Conservation (phyloP, 176 grass and related monocot species). For the Carex kokanica region DNA sequence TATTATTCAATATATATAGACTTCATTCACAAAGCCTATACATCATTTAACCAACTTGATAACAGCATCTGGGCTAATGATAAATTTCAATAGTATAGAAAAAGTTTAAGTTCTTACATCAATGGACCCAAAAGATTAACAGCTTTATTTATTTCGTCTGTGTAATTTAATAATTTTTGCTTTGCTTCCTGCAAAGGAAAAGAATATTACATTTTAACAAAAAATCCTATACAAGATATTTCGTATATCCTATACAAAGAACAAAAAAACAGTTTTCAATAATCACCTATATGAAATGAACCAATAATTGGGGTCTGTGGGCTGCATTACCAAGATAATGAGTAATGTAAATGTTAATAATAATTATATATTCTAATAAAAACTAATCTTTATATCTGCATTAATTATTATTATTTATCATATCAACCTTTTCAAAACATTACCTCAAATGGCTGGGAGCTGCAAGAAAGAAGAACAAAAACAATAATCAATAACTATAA, state of each 20-base stretch:
- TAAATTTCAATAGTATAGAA: too few species aligned
- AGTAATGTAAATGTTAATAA: neutral
- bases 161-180: neutral
- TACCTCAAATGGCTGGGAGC: conserved; percentile 8
- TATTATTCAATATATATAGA: neutral
- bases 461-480: neutral
- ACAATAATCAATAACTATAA: neutral
- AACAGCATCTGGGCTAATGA: neutral
- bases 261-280: neutral
- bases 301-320: neutral
- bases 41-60: neutral
- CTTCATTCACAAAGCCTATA: neutral
- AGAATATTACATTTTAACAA: neutral
- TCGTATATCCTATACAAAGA: neutral
- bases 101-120: neutral
- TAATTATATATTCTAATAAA: neutral
- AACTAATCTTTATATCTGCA: neutral
- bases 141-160: neutral
- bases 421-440: neutral
- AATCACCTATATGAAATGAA: neutral
- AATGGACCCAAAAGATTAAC: neutral
- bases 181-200: neutral
- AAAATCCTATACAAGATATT: neutral
- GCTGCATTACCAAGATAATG: neutral
- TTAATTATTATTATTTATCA: neutral